Evolutionary conservation across 306 rosid genomes (phyloP).

Genomic region (Chamaecrista fasciculata): DNA sequence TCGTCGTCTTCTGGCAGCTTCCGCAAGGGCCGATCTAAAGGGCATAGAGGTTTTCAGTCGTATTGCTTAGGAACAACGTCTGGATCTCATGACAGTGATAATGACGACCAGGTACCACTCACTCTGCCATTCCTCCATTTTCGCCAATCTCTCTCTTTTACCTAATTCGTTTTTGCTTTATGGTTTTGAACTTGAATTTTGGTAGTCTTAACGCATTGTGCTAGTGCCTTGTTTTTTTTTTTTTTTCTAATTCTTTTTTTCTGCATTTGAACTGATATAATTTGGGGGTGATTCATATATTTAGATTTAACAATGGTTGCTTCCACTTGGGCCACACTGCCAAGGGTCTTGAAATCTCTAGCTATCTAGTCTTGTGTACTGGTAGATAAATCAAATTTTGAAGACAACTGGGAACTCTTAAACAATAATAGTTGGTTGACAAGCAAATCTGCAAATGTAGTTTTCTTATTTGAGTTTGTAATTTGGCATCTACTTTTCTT

Average conservation of each 20-base stretch:
- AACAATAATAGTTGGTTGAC: neutral
- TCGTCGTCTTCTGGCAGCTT: slow-evolving; percentile 47
- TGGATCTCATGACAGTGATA: slow-evolving; percentile 70
- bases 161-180: neutral
- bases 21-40: slow-evolving; percentile 52
- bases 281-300: neutral
- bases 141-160: neutral
- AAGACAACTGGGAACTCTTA: neutral
- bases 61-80: slow-evolving; percentile 74
- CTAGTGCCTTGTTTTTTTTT: neutral
- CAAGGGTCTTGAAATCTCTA: neutral
- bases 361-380: slow-evolving; percentile 6
- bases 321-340: slow-evolving; percentile 1
- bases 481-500: slow-evolving; percentile 13
- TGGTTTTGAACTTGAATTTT: neutral
- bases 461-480: neutral
- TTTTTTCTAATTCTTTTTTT: neutral
- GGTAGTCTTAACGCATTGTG: neutral
- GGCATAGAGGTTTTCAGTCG: slow-evolving; percentile 56
- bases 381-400: neutral
- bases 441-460: neutral
- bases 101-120: slow-evolving; percentile 61
- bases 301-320: slow-evolving; percentile 15
- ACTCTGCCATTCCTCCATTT: slow-evolving; percentile 2
- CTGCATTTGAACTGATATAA: neutral